Conservation (phyloP, 306 rosid species). For the Lathyrus aphaca region DNA sequence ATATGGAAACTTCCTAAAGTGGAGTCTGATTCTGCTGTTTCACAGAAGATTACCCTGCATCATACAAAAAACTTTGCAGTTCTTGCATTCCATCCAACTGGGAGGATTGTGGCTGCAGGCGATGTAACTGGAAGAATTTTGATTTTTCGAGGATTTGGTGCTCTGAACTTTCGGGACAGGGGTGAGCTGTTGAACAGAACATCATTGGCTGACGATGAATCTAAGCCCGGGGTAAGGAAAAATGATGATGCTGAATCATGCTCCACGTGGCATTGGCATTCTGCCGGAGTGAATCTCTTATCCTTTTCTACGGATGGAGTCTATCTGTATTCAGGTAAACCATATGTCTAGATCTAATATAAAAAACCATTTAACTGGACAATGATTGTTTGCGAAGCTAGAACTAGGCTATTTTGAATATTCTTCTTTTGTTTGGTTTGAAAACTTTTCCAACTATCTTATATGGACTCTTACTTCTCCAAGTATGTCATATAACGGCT, state of each 20-base stretch:
- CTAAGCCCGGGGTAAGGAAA: slow-evolving; percentile 76
- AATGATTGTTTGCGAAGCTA: slow-evolving; percentile 3
- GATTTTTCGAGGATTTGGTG: slow-evolving; percentile 81
- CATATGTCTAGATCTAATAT: slow-evolving; percentile 11
- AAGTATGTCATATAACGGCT: background rate
- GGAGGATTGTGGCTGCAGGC: slow-evolving; percentile 87
- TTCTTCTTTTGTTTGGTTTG: background rate
- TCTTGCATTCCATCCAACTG: slow-evolving; percentile 81
- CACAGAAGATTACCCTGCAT: slow-evolving; percentile 72
- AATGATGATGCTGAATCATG: slow-evolving; percentile 88
- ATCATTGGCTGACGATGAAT: slow-evolving; percentile 47
- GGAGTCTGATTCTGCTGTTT: slow-evolving; percentile 49
- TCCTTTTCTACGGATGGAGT: slow-evolving; percentile 88
- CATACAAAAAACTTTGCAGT: slow-evolving; percentile 67
- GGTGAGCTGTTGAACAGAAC: slow-evolving; percentile 38
- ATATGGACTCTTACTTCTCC: background rate
- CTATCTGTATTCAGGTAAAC: slow-evolving; percentile 79
- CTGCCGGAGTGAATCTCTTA: slow-evolving; percentile 61
- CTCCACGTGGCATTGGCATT: slow-evolving; percentile 94
- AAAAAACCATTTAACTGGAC: slow-evolving; percentile 3
- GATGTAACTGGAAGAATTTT: slow-evolving; percentile 87
- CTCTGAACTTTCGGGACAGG: slow-evolving; percentile 44
- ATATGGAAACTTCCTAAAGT: slow-evolving; percentile 67
- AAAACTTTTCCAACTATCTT: slow-evolving; percentile 1
- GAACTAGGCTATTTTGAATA: slow-evolving; percentile 1